A percentile compares a stretch with the other conserved stretches of the same genome.
Evolutionary conservation across 495 filamentous ascomycete species (phyloP).

Genomic region (Aspergillus panamensis): DNA sequence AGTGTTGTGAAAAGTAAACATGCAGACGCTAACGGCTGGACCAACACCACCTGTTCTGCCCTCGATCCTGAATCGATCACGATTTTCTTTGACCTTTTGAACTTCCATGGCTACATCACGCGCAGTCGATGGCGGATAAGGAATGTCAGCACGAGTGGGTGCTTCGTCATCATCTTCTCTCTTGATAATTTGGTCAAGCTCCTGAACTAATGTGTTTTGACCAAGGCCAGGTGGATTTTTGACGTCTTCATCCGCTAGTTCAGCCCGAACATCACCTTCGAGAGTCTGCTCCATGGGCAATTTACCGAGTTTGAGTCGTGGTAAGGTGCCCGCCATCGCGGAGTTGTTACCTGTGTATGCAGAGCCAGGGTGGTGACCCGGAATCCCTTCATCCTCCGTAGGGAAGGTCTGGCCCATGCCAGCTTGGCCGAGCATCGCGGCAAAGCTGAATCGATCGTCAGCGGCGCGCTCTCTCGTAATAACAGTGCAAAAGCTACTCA

Average conservation of each 20-base stretch:
- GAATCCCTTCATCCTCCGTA: constrained; percentile 88
- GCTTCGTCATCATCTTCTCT: constrained; percentile 82
- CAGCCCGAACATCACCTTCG: constrained; percentile 74
- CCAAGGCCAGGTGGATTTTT: constrained; percentile 64
- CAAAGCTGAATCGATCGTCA: constrained; percentile 75
- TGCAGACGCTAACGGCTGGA: constrained; percentile 77
- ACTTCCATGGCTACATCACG: constrained; percentile 92
- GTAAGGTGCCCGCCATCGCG: constrained; percentile 46
- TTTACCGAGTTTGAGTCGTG: constrained; percentile 70
- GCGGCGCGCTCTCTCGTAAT: constrained; percentile 69
- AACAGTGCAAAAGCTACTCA: constrained; percentile 71
- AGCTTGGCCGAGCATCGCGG: constrained; percentile 67
- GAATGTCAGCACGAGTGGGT: constrained; percentile 70
- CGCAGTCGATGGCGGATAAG: constrained; percentile 78
- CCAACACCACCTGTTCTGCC: constrained; percentile 75
- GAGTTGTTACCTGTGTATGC: constrained; percentile 67
- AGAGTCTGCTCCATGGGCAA: constrained; percentile 75
- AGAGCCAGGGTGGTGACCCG: constrained; percentile 83
- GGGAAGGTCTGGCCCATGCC: constrained; percentile 61
- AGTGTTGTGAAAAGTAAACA: constrained; percentile 98
- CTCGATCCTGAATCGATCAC: constrained; percentile 82
- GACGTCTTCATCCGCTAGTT: constrained; percentile 74
- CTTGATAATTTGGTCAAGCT: constrained; percentile 85
- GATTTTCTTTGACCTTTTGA: constrained; percentile 88
- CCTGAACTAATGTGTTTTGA: constrained; percentile 63